Evolutionary conservation across 2,329 filamentous ascomycete species (phyloP), one percentile per base, ranked within the genome.

Genomic region (Juglanconis oblonga): DNA sequence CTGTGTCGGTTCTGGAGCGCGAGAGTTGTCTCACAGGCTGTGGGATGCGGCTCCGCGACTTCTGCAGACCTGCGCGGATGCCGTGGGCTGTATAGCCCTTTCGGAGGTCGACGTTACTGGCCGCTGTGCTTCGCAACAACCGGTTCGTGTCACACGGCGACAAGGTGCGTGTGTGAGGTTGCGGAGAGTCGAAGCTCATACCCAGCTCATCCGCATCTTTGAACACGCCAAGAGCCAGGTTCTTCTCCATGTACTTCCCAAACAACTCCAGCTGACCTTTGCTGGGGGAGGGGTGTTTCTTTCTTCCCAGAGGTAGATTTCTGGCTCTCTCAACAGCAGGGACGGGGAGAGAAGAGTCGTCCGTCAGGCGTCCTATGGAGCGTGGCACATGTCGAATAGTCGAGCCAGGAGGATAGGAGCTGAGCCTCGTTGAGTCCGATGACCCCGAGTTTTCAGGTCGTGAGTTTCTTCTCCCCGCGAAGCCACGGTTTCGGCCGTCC

Each of bases 271-370:
- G 66, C 9, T 71, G 72, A 35, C 70, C 67, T 59, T 78, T 78
- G 67, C 73, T 77, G 2, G 77, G 77, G 2, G 77, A 79, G 5
- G 77, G 77, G 44, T 79, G 77, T 58, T 79, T 79, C 69, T 79
- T 79, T 14, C 49, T 42, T 14, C 57, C 47, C 11, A 58, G 17
- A 3, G 33, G 29, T 11, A 42, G 51, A 3, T 13, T 33, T 14
- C 32, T 54, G 13, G 32, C 45, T 3, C 54, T 54, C 24, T 47
- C 38, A 11, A 44, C 49, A 11, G 44, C 40, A 8, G 55, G 51
- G 38, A 51, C 24, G 9, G 54, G 40, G 17, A 63, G n/a, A 5
- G 48, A 24, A 1, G 57, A 49, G 4, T 31, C 50, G 8, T 45
- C 67, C 65, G 55, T 24, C 14, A 55, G 57, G n/a, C 55, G 52